A percentile compares a stretch with the other conserved stretches of the same genome.
These are phyloP conservation scores for Camellia lanceoleosa DNA, from an alignment of 148 eudicot genomes.

Conservation along the genomic window DNA sequence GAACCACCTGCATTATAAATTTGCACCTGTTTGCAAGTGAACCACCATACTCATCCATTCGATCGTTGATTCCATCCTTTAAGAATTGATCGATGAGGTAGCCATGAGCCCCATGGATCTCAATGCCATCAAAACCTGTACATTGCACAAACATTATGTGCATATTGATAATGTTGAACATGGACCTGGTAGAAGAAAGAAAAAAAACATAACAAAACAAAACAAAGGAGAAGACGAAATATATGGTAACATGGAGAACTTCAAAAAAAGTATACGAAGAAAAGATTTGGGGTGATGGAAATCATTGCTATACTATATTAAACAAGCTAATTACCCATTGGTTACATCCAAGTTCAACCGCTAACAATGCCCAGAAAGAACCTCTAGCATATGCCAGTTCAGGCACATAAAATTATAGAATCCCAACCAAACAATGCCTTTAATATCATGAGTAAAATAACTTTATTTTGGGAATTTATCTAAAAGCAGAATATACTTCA, in stretches of 20 bases:
- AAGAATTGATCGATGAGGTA: constrained; percentile 84
- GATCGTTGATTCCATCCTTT: constrained; percentile 77
- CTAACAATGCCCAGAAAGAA: not conserved
- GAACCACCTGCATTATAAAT: constrained; percentile 54
- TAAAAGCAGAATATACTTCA: no score
- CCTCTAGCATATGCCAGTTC: not conserved
- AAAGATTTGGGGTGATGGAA: not conserved
- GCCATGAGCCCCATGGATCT: constrained; percentile 85
- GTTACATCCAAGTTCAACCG: not conserved
- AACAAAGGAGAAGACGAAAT: not conserved
- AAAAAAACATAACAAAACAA: not conserved
- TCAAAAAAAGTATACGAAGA: no score
- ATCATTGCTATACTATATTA: not conserved
- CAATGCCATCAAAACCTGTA: constrained; percentile 85
- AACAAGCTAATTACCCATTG: not conserved
- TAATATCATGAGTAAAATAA: not conserved
- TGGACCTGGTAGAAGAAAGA: no score
- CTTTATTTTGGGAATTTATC: not conserved
- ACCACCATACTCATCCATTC: constrained; percentile 77
- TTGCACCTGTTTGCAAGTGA: constrained; percentile 63
- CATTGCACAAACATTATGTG: not conserved
- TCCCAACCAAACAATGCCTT: not conserved
- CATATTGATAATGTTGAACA: not conserved
- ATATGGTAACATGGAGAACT: not conserved
- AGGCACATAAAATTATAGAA: not conserved